Evolutionary conservation across 2,329 filamentous ascomycete species (phyloP).

Genomic region (Pseudogymnoascus sp.): DNA sequence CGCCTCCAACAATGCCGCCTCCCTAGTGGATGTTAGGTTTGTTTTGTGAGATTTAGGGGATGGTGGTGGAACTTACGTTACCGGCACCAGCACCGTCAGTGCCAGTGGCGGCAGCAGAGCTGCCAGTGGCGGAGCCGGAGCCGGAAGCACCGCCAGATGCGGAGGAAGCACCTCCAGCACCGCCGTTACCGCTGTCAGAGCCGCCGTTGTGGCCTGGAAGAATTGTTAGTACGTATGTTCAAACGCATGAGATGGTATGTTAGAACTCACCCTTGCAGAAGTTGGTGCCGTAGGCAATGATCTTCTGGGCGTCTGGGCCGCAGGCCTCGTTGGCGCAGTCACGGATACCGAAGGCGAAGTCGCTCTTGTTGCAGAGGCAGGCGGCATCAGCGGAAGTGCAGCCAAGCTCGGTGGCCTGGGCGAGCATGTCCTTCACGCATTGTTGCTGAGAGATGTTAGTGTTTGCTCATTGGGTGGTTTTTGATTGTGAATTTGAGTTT

Average conservation of each 20-base stretch:
- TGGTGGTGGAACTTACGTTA: neutral
- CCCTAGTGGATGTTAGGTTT: neutral
- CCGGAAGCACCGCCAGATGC: too few relatives aligned
- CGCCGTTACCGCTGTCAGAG: neutral
- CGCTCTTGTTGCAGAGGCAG: slow-evolving; percentile 38
- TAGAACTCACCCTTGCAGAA: slow-evolving; percentile 19
- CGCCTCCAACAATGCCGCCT: neutral
- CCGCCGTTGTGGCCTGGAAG: neutral
- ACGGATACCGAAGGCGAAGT: slow-evolving; percentile 41
- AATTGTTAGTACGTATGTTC: neutral
- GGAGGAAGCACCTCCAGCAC: neutral
- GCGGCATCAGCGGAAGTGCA: slow-evolving; percentile 32
- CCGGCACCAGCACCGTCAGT: neutral
- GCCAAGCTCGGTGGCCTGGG: slow-evolving; percentile 33
- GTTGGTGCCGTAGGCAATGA: slow-evolving; percentile 24
- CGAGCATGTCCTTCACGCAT: slow-evolving; percentile 41
- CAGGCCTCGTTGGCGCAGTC: slow-evolving; percentile 40
- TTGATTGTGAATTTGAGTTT: neutral
- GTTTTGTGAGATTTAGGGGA: neutral
- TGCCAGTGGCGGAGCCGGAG: neutral
- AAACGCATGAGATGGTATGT: neutral
- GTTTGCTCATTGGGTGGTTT: neutral
- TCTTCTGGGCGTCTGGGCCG: slow-evolving; percentile 23
- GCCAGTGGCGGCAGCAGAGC: neutral
- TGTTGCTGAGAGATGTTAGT: slow-evolving; percentile 22